These are phyloP conservation scores for Arthrobotrys sphaeroides DNA, from an alignment of 2,329 filamentous ascomycete species.

Conservation along the genomic window DNA sequence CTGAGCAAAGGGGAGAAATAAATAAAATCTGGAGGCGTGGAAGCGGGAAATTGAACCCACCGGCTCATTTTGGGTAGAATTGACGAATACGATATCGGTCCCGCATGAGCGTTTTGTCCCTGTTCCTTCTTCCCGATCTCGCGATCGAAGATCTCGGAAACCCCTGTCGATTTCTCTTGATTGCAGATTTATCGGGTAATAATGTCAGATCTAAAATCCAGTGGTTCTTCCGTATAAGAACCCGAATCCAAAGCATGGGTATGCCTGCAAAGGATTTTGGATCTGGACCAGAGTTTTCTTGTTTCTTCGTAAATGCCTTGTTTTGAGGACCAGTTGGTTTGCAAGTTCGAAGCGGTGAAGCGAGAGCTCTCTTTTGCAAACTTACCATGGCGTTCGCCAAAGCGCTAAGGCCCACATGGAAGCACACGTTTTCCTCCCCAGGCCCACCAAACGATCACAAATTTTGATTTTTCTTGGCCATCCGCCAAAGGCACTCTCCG, in stretches of 20 bases:
- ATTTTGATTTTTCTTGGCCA: not conserved
- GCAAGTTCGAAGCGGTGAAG: not conserved
- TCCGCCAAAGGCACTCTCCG: not conserved
- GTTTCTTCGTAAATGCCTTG: not conserved
- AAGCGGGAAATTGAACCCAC: slow-evolving; percentile 31
- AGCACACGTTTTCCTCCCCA: not conserved
- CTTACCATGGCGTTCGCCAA: not conserved
- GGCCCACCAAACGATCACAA: not conserved
- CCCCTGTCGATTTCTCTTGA: slow-evolving; percentile 34
- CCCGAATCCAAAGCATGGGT: slow-evolving; percentile 6
- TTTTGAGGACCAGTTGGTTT: not conserved
- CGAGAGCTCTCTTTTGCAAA: not conserved
- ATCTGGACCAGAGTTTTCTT: not conserved
- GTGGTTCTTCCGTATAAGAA: slow-evolving; percentile 6
- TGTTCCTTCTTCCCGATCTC: slow-evolving; percentile 51
- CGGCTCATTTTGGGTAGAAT: slow-evolving; percentile 30
- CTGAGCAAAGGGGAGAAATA: slow-evolving; percentile 44
- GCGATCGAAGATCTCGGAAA: slow-evolving; percentile 51
- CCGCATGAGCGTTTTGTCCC: slow-evolving; percentile 51
- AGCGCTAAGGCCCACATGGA: not conserved
- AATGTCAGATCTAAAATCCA: slow-evolving; percentile 25
- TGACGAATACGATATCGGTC: slow-evolving; percentile 39
- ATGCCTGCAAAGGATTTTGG: not conserved
- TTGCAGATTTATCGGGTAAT: slow-evolving; percentile 41
- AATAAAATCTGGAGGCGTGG: slow-evolving; percentile 12